Conservation (phyloP, 1,284 basidiomycete genomes). For the Omphalotus olearius region DNA sequence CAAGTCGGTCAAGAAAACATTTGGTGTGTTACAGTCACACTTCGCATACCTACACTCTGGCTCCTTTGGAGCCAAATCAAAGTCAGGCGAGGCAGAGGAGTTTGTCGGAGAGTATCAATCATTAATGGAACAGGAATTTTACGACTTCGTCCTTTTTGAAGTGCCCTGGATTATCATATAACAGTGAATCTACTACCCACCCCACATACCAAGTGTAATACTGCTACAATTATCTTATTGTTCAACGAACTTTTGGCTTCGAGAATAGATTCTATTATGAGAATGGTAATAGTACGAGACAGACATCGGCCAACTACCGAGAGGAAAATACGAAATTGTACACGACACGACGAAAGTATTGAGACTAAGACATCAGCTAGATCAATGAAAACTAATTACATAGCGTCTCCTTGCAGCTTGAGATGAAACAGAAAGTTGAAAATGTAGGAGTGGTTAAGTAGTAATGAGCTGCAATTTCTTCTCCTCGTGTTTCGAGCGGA, state of each 20-base stretch:
- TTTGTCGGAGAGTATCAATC: conserved; percentile 86
- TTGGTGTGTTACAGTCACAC: conserved; percentile 71
- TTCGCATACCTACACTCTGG: conserved; percentile 78
- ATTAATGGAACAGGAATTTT: conserved; percentile 91
- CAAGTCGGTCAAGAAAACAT: conserved; percentile 79
- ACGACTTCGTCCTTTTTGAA: conserved; percentile 89
- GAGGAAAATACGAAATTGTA: conserved; percentile 7
- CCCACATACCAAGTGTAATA: background rate
- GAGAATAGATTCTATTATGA: conserved; percentile 10
- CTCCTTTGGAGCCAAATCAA: conserved; percentile 47
- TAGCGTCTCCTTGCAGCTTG: conserved; percentile 5
- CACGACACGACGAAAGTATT: conserved; percentile 11
- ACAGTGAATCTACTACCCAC: conserved; percentile 21
- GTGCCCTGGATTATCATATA: conserved; percentile 71
- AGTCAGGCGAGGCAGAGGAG: conserved; percentile 49
- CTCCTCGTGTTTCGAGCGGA: conserved; percentile 5
- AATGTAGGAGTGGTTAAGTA: conserved; percentile 1
- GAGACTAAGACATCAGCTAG: conserved; percentile 5
- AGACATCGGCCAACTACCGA: background rate
- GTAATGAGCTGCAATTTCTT: conserved; percentile 1
- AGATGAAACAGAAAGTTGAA: conserved; percentile 9
- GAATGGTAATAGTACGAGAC: conserved; percentile 9
- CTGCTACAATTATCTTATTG: too few relatives aligned
- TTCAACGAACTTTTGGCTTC: too few relatives aligned
- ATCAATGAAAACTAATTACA: conserved; percentile 11